Percentiles rank a stretch among this genome's conserved stretches.
These are phyloP conservation scores for Neckera pumila DNA, from an alignment of 225 moss, liverwort and hornwort genomes.

Conservation along the genomic window DNA sequence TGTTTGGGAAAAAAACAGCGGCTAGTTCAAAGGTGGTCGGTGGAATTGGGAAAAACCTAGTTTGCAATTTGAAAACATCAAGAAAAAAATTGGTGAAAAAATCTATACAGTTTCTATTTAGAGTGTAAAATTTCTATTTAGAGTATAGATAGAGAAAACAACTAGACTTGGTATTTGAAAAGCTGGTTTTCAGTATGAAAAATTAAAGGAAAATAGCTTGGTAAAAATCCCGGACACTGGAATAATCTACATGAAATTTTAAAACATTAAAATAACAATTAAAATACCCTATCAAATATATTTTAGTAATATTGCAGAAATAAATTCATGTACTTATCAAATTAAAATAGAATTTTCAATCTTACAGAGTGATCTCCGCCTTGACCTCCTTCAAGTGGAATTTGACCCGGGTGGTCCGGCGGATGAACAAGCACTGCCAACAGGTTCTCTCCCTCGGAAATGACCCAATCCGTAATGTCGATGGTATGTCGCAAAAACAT, in stretches of 20 bases:
- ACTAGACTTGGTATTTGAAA: not conserved
- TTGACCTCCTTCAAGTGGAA: conserved; percentile 81
- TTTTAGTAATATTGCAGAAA: not conserved
- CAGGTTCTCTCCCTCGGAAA: conserved; percentile 16
- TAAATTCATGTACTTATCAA: not conserved
- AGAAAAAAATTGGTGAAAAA: not conserved
- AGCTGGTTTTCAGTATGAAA: fast-evolving
- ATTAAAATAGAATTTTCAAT: not conserved
- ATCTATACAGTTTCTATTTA: not conserved
- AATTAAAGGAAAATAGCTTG: not conserved
- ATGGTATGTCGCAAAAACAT: conserved; percentile 69
- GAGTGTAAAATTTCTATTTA: not conserved
- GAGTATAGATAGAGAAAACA: not conserved
- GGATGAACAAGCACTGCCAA: conserved; percentile 69
- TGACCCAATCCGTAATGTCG: conserved; percentile 54
- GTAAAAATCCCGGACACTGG: too few species aligned
- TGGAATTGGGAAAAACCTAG: not conserved
- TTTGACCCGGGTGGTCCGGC: conserved; percentile 67
- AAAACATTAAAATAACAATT: not conserved
- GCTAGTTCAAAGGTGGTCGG: not conserved
- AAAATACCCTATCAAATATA: too few species aligned
- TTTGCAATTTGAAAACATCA: not conserved
- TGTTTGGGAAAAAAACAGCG: fast-evolving
- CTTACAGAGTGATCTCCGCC: conserved; percentile 82
- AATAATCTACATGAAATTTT: not conserved